Conservation (phyloP, 75 land plant species). For the Chamaecyparis obtusa region DNA sequence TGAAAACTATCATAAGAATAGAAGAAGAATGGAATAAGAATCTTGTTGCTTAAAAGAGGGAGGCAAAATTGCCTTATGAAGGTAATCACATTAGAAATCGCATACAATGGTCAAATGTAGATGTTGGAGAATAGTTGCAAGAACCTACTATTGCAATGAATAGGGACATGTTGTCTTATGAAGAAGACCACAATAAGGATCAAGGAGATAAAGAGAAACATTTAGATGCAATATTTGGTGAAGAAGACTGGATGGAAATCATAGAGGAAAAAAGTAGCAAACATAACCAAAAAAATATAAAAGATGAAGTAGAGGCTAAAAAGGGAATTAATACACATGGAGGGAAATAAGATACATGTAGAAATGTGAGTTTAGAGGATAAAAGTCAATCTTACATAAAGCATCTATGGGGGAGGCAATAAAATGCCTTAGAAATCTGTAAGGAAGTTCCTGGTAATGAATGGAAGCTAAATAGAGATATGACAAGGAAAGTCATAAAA, state of each 20-base stretch:
- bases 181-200: too few species aligned
- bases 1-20: too few species aligned
- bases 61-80: too few species aligned
- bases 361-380: background rate
- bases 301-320: background rate
- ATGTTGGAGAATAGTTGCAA: too few species aligned
- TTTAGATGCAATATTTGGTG: too few species aligned
- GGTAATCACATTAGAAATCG: too few species aligned
- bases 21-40: too few species aligned
- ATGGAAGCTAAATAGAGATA: too few species aligned
- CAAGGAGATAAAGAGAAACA: background rate
- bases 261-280: background rate
- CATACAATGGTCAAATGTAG: background rate
- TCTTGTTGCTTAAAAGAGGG: too few species aligned
- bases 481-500: too few species aligned
- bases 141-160: too few species aligned
- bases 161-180: too few species aligned
- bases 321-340: background rate
- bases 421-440: background rate
- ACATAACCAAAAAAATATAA: background rate
- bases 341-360: background rate
- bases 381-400: background rate
- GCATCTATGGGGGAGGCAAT: background rate
- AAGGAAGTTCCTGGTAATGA: background rate
- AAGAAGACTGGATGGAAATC: background rate